Evolutionary conservation across 2,329 filamentous ascomycete species (phyloP), one percentile per base, ranked within the genome.

Genomic region (Phoma sp.): DNA sequence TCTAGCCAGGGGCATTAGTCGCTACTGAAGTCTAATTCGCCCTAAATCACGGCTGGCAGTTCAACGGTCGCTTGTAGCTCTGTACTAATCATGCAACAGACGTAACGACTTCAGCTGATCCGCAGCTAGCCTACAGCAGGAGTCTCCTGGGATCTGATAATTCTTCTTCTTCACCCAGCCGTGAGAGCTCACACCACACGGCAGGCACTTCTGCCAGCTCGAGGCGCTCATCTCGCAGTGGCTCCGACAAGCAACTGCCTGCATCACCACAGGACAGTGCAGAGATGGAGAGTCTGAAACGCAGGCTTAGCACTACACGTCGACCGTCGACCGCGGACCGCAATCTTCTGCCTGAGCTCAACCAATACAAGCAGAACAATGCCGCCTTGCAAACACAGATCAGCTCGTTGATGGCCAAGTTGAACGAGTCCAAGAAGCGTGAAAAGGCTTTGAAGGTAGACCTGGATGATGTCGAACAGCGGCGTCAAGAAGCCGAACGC

Each of bases 241-340:
- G 65, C 4, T 36, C 67, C 10, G 69, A 75, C 10, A 59, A 65
- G 65, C 55, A 61, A 24, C 61, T 69, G 7, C 64, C 62, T 4
- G 62, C 61, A 14, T 10, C 7, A 4, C 49, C 53, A 23, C 47
- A 52, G 18, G 62, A 70, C 39, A 69, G 59, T 10, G 50, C 66
- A 7, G 75, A 77, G 41, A 70, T 75, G 60, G 70, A 77, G 50
- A 69, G 60, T 29, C 57, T 78, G 45, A 75, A 75, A 51, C 73
- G 71, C 29, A 76, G 74, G 51, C 58, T 77, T 24, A 74, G 69
- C 52, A 57, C 67, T 6, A 68, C 68, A 10, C 63, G 65, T 35
- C 68, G 69, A 41, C 67, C 67, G 7, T 69, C 75, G n/a, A 67
- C 66, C 6, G 68, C 67, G 14, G 66, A 67, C 29, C 66, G 69